These are phyloP conservation scores for Fraxinus americana DNA, from an alignment of 257 asterid species.

Conservation along the genomic window DNA sequence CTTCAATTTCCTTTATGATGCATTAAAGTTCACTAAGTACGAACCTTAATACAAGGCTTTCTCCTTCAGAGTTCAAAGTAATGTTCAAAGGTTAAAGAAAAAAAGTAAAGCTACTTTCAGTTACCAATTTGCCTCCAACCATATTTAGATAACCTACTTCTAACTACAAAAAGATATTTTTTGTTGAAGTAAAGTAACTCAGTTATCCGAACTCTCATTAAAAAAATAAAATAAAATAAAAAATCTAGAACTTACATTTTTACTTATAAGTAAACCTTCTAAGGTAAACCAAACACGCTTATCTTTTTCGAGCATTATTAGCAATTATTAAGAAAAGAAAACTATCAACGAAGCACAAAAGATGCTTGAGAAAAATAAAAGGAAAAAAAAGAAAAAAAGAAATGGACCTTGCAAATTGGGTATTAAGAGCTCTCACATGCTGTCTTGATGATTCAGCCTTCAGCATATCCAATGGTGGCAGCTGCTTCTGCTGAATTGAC, in stretches of 20 bases:
- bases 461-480: conserved; percentile 61
- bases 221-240: too few relatives aligned
- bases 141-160: neutral
- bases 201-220: neutral
- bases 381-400: conserved; percentile 19
- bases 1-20: neutral
- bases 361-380: neutral
- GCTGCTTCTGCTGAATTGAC: conserved; percentile 31
- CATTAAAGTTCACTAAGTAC: neutral
- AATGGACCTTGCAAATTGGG: conserved; percentile 81
- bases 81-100: neutral
- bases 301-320: neutral
- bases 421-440: conserved; percentile 96
- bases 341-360: conserved; percentile 2
- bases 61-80: neutral
- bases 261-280: neutral
- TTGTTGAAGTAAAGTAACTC: neutral
- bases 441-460: conserved; percentile 85
- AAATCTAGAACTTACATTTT: neutral
- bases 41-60: neutral
- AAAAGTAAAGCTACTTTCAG: neutral
- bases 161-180: neutral
- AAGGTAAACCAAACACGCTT: neutral
- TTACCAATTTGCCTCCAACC: neutral
- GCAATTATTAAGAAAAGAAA: neutral